phyloP scores from a whole-genome alignment of 164 flowering plant species.

The Cinnamomum chago region DNA sequence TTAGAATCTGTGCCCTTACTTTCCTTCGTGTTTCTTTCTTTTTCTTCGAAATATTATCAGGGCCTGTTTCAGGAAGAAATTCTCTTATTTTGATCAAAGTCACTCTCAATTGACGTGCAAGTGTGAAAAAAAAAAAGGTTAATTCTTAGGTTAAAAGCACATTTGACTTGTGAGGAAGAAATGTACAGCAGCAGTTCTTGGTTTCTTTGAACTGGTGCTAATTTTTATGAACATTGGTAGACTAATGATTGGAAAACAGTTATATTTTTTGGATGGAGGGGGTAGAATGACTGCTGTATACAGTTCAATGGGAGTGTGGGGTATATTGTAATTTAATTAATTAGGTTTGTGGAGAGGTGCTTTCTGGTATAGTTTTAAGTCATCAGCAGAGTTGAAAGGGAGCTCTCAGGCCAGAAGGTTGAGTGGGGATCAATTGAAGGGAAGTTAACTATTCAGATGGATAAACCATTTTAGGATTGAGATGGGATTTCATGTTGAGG shows the following conservation, averaged over 20 bases:
- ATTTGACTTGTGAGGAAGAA: background rate
- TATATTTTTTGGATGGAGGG: background rate
- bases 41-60: too few relatives aligned
- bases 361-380: background rate
- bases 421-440: background rate
- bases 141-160: background rate
- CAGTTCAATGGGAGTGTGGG: background rate
- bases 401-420: background rate
- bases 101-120: background rate
- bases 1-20: background rate
- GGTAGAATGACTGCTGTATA: background rate
- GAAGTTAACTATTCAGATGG: background rate
- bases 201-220: background rate
- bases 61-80: too few relatives aligned
- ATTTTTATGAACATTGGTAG: background rate
- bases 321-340: too few relatives aligned
- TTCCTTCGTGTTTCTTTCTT: too few relatives aligned
- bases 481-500: background rate
- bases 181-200: background rate
- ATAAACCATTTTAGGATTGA: background rate
- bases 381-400: background rate
- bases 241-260: background rate
- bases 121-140: background rate
- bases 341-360: background rate
- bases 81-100: background rate